Base-by-base conservation (phyloP, 2,329 filamentous ascomycete species). In the Trichophyton simii region DNA sequence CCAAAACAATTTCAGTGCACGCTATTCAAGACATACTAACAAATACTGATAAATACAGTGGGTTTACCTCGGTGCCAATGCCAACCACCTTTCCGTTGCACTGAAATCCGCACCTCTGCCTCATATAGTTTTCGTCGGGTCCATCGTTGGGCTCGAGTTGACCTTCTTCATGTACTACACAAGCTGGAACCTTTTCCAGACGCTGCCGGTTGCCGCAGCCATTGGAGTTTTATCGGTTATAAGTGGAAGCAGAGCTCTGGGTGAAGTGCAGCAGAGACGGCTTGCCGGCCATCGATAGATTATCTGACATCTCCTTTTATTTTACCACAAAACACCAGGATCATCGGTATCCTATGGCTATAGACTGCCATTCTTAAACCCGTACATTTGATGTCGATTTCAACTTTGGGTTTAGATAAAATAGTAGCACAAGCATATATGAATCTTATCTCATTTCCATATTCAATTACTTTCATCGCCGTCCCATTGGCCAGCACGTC, bases 131-230 rank as follows among this genome's bases (percentile, higher is more conserved):
- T 99, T 97, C 79, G 88, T 95, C 67, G 88, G 88, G 59, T 96
- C 91, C 3, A 84, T 99, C 61, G 64, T 96, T 44, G 85, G 86
- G 22, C 88, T 99, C 79, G 94, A 99, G 75, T 88, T 83, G 15
- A 85, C 96, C 61, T 96, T 99, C 77, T 92, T 94, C 79, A 77
- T 96, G 66, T 99, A 99, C 81, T 97, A 97, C 77, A 87, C 83
- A 60, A 84, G 78, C 70, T 96, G 92, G 91, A 96, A 87, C 70
- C 80, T 99, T 54, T 96, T 97, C 81, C 87, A 96, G 78, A 85
- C 84, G 13, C 79, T 99, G 58, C 91, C 91, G 3, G 85, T 85
- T 28, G 85, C 87, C 60, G 80, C 80, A 38, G 76, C 85, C 50
- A 82, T 94, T 34, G 85, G 86, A 15, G 75, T 82, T 28, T 82